phyloP scores from a whole-genome alignment of 495 filamentous ascomycete genomes.

The Annulohypoxylon nitens region DNA sequence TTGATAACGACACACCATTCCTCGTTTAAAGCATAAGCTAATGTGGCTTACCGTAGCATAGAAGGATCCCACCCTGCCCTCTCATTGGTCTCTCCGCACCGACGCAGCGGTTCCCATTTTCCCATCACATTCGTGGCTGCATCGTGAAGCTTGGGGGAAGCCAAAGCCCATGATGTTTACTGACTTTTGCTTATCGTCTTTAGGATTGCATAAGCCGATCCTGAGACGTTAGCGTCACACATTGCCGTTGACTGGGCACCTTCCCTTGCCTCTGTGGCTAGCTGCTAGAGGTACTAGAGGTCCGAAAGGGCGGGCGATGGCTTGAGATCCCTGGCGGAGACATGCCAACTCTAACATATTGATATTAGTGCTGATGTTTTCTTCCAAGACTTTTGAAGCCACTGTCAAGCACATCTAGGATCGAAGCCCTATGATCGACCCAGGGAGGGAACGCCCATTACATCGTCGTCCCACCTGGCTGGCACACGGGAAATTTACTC shows the following conservation, averaged over 20 bases:
- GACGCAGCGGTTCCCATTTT: constrained; percentile 43
- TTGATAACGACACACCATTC: constrained; percentile 32
- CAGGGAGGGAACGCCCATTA: constrained; percentile 24
- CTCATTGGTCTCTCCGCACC: constrained; percentile 46
- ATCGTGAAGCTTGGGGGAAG: constrained; percentile 21
- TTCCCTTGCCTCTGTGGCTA: constrained; percentile 38
- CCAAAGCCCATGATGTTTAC: constrained; percentile 10
- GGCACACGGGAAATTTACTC: constrained; percentile 33
- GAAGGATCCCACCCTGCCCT: constrained; percentile 16
- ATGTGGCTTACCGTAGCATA: constrained; percentile 44
- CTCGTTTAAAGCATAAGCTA: constrained; percentile 6
- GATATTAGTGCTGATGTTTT: constrained; percentile 19
- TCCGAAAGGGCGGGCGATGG: constrained; percentile 32
- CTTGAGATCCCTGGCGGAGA: constrained; percentile 32
- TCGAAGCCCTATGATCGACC: constrained; percentile 29
- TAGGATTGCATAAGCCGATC: constrained; percentile 27
- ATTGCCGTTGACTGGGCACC: constrained; percentile 31
- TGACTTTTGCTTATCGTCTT: constrained; percentile 13
- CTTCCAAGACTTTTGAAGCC: constrained; percentile 6
- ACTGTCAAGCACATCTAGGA: constrained; percentile 13
- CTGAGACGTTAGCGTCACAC: constrained; percentile 35
- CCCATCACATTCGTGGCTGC: constrained; percentile 35
- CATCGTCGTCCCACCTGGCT: constrained; percentile 21
- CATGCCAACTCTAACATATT: constrained; percentile 29
- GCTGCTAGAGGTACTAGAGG: constrained; percentile 15